A percentile compares a stretch with the other conserved stretches of the same genome.
phyloP scores from a whole-genome alignment of 495 filamentous ascomycete species.

The Cudoniella acicularis region DNA sequence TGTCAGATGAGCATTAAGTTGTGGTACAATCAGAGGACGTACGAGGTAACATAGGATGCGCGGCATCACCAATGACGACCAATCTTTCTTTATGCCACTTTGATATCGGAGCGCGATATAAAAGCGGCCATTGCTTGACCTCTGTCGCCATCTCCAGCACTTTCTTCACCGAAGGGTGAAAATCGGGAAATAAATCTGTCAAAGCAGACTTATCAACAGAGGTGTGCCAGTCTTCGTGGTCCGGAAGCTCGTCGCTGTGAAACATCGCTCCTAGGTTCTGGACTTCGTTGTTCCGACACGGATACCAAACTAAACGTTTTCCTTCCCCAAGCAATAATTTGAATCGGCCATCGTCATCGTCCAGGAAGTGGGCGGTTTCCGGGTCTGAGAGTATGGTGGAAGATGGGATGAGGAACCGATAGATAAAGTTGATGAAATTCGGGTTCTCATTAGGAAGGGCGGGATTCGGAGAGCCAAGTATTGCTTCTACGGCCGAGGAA shows the following conservation, averaged over 20 bases:
- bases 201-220: constrained; percentile 27
- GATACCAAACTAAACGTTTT: constrained; percentile 58
- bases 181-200: constrained; percentile 40
- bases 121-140: constrained; percentile 52
- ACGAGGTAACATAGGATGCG: constrained; percentile 52
- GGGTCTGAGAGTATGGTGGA: constrained; percentile 43
- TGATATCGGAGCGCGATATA: constrained; percentile 51
- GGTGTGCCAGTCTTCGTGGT: constrained; percentile 4
- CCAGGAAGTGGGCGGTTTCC: constrained; percentile 42
- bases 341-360: constrained; percentile 36
- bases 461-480: constrained; percentile 22
- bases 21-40: constrained; percentile 19
- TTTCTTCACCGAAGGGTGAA: constrained; percentile 35
- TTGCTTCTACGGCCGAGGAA: constrained; percentile 25
- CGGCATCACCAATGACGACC: constrained; percentile 57
- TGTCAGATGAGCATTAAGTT: not conserved
- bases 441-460: constrained; percentile 21
- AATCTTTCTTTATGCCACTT: constrained; percentile 47
- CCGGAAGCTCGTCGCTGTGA: constrained; percentile 32
- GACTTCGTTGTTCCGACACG: constrained; percentile 47
- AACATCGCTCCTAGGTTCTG: constrained; percentile 59
- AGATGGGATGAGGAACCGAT: constrained; percentile 49
- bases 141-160: constrained; percentile 44
- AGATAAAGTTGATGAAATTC: constrained; percentile 31
- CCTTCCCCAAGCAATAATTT: constrained; percentile 43